A percentile compares a stretch with the other conserved stretches of the same genome.
Evolutionary conservation across 805 yeast species (phyloP).

Genomic region (Yarrowia sp.): DNA sequence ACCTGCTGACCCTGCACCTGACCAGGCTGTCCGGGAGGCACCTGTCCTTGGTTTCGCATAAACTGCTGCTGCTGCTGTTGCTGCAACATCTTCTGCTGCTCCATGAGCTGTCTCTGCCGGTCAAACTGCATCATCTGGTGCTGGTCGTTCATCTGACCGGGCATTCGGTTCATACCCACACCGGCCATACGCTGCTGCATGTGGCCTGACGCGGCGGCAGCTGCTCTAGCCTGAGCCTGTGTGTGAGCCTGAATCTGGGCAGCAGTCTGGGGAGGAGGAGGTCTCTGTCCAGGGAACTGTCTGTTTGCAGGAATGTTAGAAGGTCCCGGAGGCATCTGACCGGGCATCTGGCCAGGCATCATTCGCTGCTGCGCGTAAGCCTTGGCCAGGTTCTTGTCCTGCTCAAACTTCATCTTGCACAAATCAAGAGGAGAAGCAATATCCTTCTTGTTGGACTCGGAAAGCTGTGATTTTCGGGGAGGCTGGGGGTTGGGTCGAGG

Average conservation of each 20-base stretch:
- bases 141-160: constrained; percentile 33
- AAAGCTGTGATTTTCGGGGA: constrained; percentile 41
- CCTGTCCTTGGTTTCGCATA: constrained; percentile 2
- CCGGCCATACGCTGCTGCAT: constrained; percentile 30
- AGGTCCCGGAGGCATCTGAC: constrained; percentile 5
- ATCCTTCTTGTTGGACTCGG: constrained; percentile 34
- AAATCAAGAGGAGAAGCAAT: constrained; percentile 83
- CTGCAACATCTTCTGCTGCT: constrained; percentile 36
- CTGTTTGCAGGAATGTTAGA: constrained; percentile 24
- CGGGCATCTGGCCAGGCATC: constrained; percentile 25
- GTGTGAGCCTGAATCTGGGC: constrained; percentile 33
- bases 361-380: constrained; percentile 37
- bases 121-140: constrained; percentile 35
- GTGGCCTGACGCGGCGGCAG: constrained; percentile 21
- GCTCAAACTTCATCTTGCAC: constrained; percentile 75
- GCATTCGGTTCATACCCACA: constrained; percentile 33
- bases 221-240: constrained; percentile 24
- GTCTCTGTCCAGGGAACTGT: constrained; percentile 14
- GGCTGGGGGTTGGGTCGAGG: constrained; percentile 54
- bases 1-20: constrained; percentile 26
- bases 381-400: constrained; percentile 82
- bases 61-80: constrained; percentile 29
- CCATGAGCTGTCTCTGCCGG: constrained; percentile 37
- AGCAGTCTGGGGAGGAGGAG: constrained; percentile 22
- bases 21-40: constrained; percentile 7